Base-by-base conservation (phyloP, 768 basidiomycete genomes). In the Leccinellum rugosiceps region DNA sequence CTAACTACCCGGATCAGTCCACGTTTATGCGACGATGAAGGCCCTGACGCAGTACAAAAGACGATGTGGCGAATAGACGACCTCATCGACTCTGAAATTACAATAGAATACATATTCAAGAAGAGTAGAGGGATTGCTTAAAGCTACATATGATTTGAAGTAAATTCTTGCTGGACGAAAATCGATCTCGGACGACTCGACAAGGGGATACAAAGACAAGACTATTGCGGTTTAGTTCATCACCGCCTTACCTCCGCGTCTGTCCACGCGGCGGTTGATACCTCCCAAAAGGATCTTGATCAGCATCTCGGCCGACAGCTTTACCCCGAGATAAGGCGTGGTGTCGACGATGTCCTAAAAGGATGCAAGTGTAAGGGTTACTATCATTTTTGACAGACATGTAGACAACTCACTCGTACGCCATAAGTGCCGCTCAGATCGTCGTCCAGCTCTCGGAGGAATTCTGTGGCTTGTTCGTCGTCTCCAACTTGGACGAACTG, bases 401-500 rank as follows among this genome's bases (percentile, higher is more conserved):
- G 10, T 21, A 14, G 3, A 1, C 19, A 6, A 50, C 77, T 62
- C 60, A 83, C 82, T 32, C 84, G 75, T 17, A 84, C 73, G 23
- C 70, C 66, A 62, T 81, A 70, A 6, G 56, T 71, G 2, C 58
- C 60, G 13, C 75, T 63, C 34, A 90, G 70, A 11, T 76, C 80
- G 61, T 88, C 80, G 61, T 90, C 89, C 13, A 90, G 74, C 53
- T 80, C 72, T 55, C 75, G 67, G 46, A 83, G 75, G 62, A 67
- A 86, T 63, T 70, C 72, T 3, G 76, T 62, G 46, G 84, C 75
- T 58, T 66, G 46, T 51, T 62, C 34, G 56, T 66, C 62, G 66
- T 80, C 68, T 5, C 88, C 88, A 34, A 91, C 82, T 68, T 90
- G 89, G 1, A 91, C 80, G 51, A 91, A 87, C 60, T 88, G 86